A percentile compares a stretch with the other conserved stretches of the same genome.
These are phyloP conservation scores for Aspergillus unguis DNA, from an alignment of 2,329 filamentous ascomycete species.

Conservation along the genomic window DNA sequence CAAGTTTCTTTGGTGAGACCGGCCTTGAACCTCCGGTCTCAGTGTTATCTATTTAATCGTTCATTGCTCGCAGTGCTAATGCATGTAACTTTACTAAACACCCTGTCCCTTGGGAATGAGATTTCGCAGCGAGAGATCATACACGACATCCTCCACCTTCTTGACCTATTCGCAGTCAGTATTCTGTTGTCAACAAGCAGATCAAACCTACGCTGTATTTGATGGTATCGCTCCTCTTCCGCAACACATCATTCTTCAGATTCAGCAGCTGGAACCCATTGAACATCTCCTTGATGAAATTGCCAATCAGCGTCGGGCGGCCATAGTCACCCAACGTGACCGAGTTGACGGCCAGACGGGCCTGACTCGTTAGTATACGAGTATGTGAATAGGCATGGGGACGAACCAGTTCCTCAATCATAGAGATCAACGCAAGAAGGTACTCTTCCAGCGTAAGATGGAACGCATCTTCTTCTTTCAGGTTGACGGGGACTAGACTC, in stretches of 20 bases:
- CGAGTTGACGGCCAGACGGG: slow-evolving; percentile 86
- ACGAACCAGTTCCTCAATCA: slow-evolving; percentile 78
- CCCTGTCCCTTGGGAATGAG: slow-evolving; percentile 58
- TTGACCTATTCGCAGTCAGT: slow-evolving; percentile 61
- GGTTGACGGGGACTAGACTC: slow-evolving; percentile 74
- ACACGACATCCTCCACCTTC: slow-evolving; percentile 96
- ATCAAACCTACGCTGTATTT: slow-evolving; percentile 69
- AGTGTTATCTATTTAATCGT: too few species aligned
- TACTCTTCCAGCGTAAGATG: slow-evolving; percentile 98
- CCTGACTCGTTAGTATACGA: slow-evolving; percentile 36
- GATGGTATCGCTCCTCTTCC: slow-evolving; percentile 84
- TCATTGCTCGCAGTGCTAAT: neutral
- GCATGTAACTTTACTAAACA: slow-evolving; percentile 5
- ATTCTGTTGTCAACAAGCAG: neutral
- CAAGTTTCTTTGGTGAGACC: neutral
- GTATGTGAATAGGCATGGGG: neutral
- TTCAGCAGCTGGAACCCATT: slow-evolving; percentile 97
- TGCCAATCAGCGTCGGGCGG: slow-evolving; percentile 80
- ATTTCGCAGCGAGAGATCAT: slow-evolving; percentile 85
- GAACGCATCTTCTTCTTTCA: slow-evolving; percentile 86
- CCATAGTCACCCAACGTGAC: slow-evolving; percentile 87
- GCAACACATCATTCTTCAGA: slow-evolving; percentile 88
- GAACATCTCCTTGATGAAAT: slow-evolving; percentile 92
- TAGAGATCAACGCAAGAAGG: slow-evolving; percentile 77
- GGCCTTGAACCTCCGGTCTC: too few species aligned